Evolutionary conservation across 768 basidiomycete genomes (phyloP).

Genomic region (Panus rudis): DNA sequence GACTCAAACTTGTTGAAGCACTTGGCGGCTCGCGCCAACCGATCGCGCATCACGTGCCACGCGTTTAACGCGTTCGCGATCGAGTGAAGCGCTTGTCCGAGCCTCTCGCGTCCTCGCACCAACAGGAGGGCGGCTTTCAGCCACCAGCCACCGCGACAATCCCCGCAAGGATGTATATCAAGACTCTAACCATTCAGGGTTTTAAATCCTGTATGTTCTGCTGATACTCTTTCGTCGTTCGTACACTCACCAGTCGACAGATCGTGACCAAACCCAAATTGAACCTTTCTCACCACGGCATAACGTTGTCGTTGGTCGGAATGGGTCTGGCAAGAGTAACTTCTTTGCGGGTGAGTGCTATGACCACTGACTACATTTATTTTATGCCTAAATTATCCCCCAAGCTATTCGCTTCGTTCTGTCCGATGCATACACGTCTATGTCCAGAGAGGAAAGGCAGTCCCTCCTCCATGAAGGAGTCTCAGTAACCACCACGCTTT

Average conservation of each 20-base stretch:
- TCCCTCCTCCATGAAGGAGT: slow-evolving; percentile 92
- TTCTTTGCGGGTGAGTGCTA: slow-evolving; percentile 81
- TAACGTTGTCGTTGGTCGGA: slow-evolving; percentile 95
- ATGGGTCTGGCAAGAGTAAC: slow-evolving; percentile 98
- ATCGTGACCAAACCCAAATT: slow-evolving; percentile 84
- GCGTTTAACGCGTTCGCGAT: too few species aligned
- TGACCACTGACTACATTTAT: neutral
- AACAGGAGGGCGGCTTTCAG: too few species aligned
- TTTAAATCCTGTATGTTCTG: slow-evolving; percentile 90
- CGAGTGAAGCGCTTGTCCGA: too few species aligned
- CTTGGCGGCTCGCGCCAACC: too few species aligned
- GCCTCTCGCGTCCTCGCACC: too few species aligned
- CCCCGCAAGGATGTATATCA: slow-evolving; percentile 93
- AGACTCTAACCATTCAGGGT: slow-evolving; percentile 85
- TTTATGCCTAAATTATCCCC: neutral
- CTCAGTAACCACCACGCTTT: slow-evolving; percentile 79
- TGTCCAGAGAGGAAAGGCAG: slow-evolving; percentile 89
- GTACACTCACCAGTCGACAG: slow-evolving; percentile 26
- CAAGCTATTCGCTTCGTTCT: slow-evolving; percentile 94
- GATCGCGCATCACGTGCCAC: too few species aligned
- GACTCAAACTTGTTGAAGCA: too few species aligned
- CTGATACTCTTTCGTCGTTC: neutral
- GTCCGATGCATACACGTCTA: slow-evolving; percentile 94
- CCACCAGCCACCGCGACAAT: too few species aligned
- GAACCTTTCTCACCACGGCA: slow-evolving; percentile 92